A percentile compares a stretch with the other conserved stretches of the same genome.
These are phyloP conservation scores for Fusarium sp. DNA, from an alignment of 2,329 filamentous ascomycete species.

Conservation along the genomic window DNA sequence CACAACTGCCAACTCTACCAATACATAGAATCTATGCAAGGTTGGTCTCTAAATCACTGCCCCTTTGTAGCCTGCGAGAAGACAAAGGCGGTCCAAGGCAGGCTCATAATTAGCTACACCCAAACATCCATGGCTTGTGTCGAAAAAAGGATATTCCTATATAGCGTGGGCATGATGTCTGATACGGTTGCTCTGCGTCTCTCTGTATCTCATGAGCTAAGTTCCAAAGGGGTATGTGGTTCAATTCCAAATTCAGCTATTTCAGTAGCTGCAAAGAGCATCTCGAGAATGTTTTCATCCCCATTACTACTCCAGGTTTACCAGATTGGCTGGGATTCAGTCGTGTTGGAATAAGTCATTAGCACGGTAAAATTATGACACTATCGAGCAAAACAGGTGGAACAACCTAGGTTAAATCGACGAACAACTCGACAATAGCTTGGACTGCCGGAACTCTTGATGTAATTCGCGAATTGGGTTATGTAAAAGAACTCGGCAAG, in stretches of 20 bases:
- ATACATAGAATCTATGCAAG: neutral
- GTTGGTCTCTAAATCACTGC: conserved; percentile 11
- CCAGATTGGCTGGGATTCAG: neutral
- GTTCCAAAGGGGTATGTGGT: neutral
- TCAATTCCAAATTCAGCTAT: neutral
- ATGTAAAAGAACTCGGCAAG: conserved; percentile 15
- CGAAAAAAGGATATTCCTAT: conserved; percentile 9
- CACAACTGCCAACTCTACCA: neutral
- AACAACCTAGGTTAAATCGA: neutral
- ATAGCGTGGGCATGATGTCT: neutral
- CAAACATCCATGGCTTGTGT: conserved; percentile 5
- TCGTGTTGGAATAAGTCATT: conserved; percentile 8
- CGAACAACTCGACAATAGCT: conserved; percentile 3
- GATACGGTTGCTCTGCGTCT: neutral
- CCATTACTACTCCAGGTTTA: conserved; percentile 9
- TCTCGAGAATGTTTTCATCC: conserved; percentile 1
- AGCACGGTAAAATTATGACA: conserved; percentile 15
- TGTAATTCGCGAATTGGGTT: neutral
- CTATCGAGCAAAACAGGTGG: neutral
- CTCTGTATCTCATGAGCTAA: conserved; percentile 2
- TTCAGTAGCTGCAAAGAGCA: conserved; percentile 6
- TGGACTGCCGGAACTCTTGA: conserved; percentile 2
- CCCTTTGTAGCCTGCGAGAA: conserved; percentile 1
- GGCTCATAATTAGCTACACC: conserved; percentile 4
- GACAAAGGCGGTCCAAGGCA: neutral